Conservation (phyloP, 495 filamentous ascomycete species). For the Copromyces sp. region DNA sequence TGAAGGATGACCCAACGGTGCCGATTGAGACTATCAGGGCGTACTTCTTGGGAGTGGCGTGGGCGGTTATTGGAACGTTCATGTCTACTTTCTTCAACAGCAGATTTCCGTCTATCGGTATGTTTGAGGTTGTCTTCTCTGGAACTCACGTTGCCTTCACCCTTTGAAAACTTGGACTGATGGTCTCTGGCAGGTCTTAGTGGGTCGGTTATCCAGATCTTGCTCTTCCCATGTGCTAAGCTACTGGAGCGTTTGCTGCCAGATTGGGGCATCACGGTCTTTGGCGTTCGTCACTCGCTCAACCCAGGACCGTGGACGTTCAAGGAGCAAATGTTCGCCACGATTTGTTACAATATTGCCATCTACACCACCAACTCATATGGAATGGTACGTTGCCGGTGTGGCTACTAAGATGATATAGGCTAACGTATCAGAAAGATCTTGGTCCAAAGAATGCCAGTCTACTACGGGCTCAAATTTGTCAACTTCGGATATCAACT, state of each 20-base stretch:
- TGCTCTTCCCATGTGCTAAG: conserved; percentile 29
- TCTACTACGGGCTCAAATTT: conserved; percentile 19
- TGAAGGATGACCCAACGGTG: conserved; percentile 21
- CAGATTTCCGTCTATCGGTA: conserved; percentile 26
- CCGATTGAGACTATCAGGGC: conserved; percentile 30
- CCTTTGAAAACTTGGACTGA: not conserved
- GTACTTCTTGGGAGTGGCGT: conserved; percentile 30
- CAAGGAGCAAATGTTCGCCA: conserved; percentile 37
- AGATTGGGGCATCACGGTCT: conserved; percentile 21
- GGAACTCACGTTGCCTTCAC: too few species aligned
- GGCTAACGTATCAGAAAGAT: conserved; percentile 9
- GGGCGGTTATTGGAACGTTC: conserved; percentile 25
- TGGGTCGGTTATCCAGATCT: conserved; percentile 29
- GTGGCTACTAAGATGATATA: too few species aligned
- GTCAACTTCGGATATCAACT: conserved; percentile 28
- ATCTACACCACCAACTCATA: conserved; percentile 25
- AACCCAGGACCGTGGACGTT: conserved; percentile 36
- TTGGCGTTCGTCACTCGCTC: conserved; percentile 20
- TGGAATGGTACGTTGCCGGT: conserved; percentile 13
- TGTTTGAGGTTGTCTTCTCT: not conserved
- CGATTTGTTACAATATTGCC: conserved; percentile 25
- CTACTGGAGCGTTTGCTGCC: conserved; percentile 19
- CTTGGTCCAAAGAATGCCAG: conserved; percentile 16
- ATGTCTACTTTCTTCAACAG: conserved; percentile 33
- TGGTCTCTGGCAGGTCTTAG: conserved; percentile 15